These are phyloP conservation scores for Xylaria acuta DNA, from an alignment of 495 filamentous ascomycete species.

Conservation along the genomic window DNA sequence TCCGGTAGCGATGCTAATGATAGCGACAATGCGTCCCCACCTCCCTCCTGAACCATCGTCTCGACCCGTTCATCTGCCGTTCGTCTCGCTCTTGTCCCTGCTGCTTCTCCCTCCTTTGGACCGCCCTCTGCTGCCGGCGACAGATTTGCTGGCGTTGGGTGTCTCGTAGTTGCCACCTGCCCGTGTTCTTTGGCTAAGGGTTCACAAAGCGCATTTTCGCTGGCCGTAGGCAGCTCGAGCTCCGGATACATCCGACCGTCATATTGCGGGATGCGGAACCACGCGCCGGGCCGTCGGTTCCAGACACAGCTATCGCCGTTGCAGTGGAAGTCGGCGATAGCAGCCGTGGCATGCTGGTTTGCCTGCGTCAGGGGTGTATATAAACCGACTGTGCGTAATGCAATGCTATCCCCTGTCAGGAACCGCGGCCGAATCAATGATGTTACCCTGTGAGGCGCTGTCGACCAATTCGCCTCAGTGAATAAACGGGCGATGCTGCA, in stretches of 20 bases:
- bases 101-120: not conserved
- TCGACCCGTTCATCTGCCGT: not conserved
- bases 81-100: not conserved
- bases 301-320: conserved; percentile 31
- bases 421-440: conserved; percentile 30
- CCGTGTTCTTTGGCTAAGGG: conserved; percentile 23
- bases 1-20: not conserved
- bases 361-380: conserved; percentile 10
- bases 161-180: conserved; percentile 10
- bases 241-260: conserved; percentile 38
- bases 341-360: conserved; percentile 35
- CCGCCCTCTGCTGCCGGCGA: not conserved
- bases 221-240: conserved; percentile 34
- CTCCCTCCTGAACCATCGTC: not conserved
- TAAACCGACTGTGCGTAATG: conserved; percentile 28
- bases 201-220: conserved; percentile 33
- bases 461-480: conserved; percentile 32
- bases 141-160: not conserved
- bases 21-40: not conserved
- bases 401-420: conserved; percentile 27
- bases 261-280: conserved; percentile 41
- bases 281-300: conserved; percentile 35
- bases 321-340: conserved; percentile 38
- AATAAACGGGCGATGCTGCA: conserved; percentile 35
- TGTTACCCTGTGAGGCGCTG: not conserved